phyloP scores from a whole-genome alignment of 306 rosid species.

The Acacia melanoxylon region DNA sequence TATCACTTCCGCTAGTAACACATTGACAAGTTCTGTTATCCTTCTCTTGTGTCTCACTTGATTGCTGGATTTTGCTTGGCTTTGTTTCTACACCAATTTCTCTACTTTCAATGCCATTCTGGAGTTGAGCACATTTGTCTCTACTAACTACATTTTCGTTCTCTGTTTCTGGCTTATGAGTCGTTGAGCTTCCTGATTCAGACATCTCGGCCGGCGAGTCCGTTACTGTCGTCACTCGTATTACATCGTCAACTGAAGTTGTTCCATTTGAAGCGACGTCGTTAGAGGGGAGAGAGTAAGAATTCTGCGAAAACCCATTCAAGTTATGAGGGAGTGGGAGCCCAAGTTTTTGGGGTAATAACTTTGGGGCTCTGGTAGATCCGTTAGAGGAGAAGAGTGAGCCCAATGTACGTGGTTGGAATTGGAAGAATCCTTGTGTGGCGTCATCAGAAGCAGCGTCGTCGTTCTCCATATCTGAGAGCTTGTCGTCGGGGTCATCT shows the following conservation, averaged over 20 bases:
- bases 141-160: constrained; percentile 20
- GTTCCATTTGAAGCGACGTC: constrained; percentile 37
- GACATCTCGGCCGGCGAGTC: constrained; percentile 40
- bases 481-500: constrained; percentile 72
- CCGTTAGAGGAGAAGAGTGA: constrained; percentile 73
- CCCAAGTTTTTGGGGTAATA: constrained; percentile 46
- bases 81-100: constrained; percentile 33
- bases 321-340: constrained; percentile 43
- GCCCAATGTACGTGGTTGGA: constrained; percentile 72
- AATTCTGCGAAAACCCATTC: constrained; percentile 42
- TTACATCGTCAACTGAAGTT: constrained; percentile 39
- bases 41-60: constrained; percentile 46
- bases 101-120: constrained; percentile 32
- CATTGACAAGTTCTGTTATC: constrained; percentile 23
- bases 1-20: constrained; percentile 20
- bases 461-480: constrained; percentile 49
- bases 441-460: constrained; percentile 53
- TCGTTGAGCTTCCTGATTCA: constrained; percentile 45
- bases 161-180: constrained; percentile 33
- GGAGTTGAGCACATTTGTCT: constrained; percentile 23
- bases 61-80: constrained; percentile 35
- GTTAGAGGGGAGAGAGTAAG: constrained; percentile 40
- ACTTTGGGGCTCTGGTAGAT: constrained; percentile 43
- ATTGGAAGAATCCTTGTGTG: constrained; percentile 71
- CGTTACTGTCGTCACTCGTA: constrained; percentile 27